Evolutionary conservation across 306 rosid genomes (phyloP).

Genomic region (Corylus avellana): DNA sequence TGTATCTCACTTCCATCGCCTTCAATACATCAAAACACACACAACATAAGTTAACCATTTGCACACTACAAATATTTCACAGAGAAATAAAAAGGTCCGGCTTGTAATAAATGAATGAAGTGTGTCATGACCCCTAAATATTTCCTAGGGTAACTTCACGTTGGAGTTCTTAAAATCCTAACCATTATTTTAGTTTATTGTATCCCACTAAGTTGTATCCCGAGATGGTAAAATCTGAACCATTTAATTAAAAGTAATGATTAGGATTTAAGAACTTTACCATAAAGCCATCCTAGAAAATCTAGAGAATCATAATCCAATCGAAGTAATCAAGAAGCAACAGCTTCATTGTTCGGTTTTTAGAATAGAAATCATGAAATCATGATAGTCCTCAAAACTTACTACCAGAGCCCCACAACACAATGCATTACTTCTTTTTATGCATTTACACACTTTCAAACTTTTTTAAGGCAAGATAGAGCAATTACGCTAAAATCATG

Average conservation of each 20-base stretch:
- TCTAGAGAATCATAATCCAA: neutral
- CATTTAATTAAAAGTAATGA: neutral
- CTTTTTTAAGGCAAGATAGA: neutral
- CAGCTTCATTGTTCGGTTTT: neutral
- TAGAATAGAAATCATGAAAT: neutral
- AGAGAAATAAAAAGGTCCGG: neutral
- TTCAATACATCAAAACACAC: constrained; percentile 36
- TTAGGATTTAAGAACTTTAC: neutral
- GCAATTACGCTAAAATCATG: neutral
- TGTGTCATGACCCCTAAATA: neutral
- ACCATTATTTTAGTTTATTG: neutral
- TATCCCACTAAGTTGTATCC: too few species aligned
- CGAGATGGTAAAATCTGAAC: too few species aligned
- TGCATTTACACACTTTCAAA: neutral
- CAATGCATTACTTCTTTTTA: neutral
- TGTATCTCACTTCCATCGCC: constrained; percentile 82
- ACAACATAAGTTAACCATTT: neutral
- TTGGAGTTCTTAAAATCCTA: neutral
- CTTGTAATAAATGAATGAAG: neutral
- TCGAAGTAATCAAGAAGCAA: neutral
- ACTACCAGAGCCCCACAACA: neutral
- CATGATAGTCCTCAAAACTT: neutral
- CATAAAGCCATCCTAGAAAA: neutral
- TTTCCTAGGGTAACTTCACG: neutral
- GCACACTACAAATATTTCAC: too few species aligned